Conservation (phyloP, 1,284 basidiomycete species). For the Violaceomyces palustris region DNA sequence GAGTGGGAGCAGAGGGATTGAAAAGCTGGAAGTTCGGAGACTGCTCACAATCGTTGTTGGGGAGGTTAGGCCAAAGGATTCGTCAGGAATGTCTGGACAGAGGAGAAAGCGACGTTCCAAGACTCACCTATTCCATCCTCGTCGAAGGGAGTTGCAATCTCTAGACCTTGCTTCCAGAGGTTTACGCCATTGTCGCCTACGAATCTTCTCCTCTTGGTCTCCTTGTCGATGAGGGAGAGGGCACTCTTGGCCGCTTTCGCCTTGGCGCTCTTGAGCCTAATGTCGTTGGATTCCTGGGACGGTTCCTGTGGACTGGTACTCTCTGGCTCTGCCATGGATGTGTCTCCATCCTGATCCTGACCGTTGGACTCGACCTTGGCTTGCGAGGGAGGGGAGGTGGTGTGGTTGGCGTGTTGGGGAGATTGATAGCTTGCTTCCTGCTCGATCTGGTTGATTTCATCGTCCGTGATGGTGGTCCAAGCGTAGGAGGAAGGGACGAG, state of each 20-base stretch:
- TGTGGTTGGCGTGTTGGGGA: too few relatives aligned
- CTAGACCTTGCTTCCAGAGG: conserved; percentile 84
- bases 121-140: conserved; percentile 65
- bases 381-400: too few relatives aligned
- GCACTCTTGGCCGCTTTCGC: conserved; percentile 17
- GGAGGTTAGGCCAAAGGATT: background rate
- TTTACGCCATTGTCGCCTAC: conserved; percentile 86
- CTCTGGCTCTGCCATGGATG: conserved; percentile 9
- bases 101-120: background rate
- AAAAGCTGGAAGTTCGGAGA: conserved; percentile 25
- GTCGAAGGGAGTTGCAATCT: conserved; percentile 73
- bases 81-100: too few relatives aligned
- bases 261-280: conserved; percentile 16
- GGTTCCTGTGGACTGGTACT: too few relatives aligned
- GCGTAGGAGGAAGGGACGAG: conserved; percentile 87
- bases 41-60: background rate
- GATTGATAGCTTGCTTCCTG: background rate
- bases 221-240: conserved; percentile 24
- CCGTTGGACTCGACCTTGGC: too few relatives aligned
- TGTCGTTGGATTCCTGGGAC: conserved; percentile 6
- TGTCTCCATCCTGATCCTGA: conserved; percentile 10
- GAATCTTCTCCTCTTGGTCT: conserved; percentile 62
- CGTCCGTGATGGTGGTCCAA: conserved; percentile 58
- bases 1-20: conserved; percentile 23
- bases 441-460: conserved; percentile 37